Evolutionary conservation across 2,329 filamentous ascomycete species (phyloP).

Genomic region (Verticillium klebahnii): DNA sequence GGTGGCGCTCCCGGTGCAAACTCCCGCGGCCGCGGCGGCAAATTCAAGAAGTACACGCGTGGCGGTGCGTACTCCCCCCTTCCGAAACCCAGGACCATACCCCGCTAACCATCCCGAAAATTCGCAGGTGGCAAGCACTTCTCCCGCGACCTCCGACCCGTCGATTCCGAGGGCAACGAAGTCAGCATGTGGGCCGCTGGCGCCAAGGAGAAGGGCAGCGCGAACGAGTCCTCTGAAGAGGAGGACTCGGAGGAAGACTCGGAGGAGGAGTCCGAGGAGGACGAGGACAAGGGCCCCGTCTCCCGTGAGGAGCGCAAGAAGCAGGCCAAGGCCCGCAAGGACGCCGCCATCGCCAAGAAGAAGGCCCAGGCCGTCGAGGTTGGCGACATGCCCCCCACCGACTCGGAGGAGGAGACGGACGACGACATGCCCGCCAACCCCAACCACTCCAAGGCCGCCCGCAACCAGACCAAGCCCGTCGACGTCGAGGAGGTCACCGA

Average conservation of each 20-base stretch:
- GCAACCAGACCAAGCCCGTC: slow-evolving; percentile 48
- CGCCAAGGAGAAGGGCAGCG: slow-evolving; percentile 30
- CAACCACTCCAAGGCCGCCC: slow-evolving; percentile 77
- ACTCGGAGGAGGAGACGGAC: slow-evolving; percentile 54
- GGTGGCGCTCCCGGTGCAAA: slow-evolving; percentile 38
- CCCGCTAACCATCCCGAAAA: slow-evolving; percentile 7
- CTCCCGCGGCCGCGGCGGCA: slow-evolving; percentile 79
- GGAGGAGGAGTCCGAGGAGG: slow-evolving; percentile 43
- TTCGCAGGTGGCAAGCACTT: slow-evolving; percentile 84
- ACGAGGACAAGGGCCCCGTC: slow-evolving; percentile 43
- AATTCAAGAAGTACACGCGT: slow-evolving; percentile 89
- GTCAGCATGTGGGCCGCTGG: slow-evolving; percentile 81
- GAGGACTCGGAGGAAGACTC: slow-evolving; percentile 50
- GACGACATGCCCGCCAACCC: slow-evolving; percentile 76
- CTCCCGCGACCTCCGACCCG: slow-evolving; percentile 81
- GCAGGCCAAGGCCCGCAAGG: slow-evolving; percentile 85
- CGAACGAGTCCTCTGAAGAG: slow-evolving; percentile 45
- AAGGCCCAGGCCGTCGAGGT: slow-evolving; percentile 69
- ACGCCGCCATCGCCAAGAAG: slow-evolving; percentile 76
- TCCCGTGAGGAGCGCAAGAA: slow-evolving; percentile 86
- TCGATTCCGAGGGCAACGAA: slow-evolving; percentile 85
- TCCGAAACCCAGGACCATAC: background rate
- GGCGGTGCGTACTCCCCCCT: slow-evolving; percentile 60
- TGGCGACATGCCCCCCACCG: slow-evolving; percentile 78
- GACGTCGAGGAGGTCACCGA: slow-evolving; percentile 35